Percentiles rank a stretch among this genome's conserved stretches.
phyloP scores from a whole-genome alignment of 257 asterid genomes.

The Solanum chiquidenum region DNA sequence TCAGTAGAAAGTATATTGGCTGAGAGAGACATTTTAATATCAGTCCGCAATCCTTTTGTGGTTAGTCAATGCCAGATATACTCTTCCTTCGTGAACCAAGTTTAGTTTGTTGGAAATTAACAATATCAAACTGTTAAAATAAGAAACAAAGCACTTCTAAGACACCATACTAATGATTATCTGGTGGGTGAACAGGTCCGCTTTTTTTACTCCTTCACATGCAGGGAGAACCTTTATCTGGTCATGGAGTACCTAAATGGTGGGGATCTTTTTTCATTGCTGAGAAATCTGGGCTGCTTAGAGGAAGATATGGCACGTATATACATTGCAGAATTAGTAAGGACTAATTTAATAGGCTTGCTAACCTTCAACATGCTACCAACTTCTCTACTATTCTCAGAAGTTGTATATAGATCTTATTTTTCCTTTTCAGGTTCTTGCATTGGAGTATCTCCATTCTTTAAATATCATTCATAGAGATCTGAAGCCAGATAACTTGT shows the following conservation, averaged over 20 bases:
- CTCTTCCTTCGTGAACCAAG: not conserved
- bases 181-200: constrained; percentile 86
- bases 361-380: not conserved
- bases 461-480: constrained; percentile 86
- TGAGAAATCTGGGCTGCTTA: constrained; percentile 86
- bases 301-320: constrained; percentile 89
- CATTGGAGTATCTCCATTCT: constrained; percentile 93
- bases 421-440: constrained; percentile 70
- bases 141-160: constrained; percentile 3
- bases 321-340: constrained; percentile 97
- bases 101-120: not conserved
- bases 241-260: constrained; percentile 99
- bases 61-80: constrained; percentile 36
- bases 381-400: constrained; percentile 1
- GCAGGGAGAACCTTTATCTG: constrained; percentile 96
- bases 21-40: constrained; percentile 89
- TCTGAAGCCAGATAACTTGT: constrained; percentile 93
- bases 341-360: constrained; percentile 14
- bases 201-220: constrained; percentile 98
- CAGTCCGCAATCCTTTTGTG: constrained; percentile 99
- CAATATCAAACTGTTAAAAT: not conserved
- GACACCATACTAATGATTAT: constrained; percentile 35
- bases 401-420: constrained; percentile 8
- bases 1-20: constrained; percentile 95
- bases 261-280: constrained; percentile 91